phyloP scores from a whole-genome alignment of 2,329 filamentous ascomycete species.

The Aphanocladium album region DNA sequence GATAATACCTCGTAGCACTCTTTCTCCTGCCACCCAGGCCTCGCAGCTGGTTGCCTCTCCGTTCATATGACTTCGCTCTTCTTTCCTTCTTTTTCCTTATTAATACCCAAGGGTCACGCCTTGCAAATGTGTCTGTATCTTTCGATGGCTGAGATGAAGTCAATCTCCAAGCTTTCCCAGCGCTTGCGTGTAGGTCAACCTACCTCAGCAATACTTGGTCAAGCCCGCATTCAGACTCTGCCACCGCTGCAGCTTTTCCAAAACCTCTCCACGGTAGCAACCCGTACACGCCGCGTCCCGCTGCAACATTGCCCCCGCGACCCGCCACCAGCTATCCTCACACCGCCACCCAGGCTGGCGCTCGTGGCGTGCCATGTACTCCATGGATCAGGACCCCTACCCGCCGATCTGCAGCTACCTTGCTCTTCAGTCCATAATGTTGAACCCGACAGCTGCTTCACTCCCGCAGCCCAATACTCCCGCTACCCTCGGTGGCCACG shows the following conservation, averaged over 20 bases:
- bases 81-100: no score
- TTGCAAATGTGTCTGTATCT: no score
- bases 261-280: slow-evolving; percentile 50
- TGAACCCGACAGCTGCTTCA: slow-evolving; percentile 60
- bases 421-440: slow-evolving; percentile 56
- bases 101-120: no score
- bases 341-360: slow-evolving; percentile 41
- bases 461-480: slow-evolving; percentile 74
- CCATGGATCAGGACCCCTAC: slow-evolving; percentile 53
- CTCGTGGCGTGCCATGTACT: slow-evolving; percentile 46
- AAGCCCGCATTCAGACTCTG: slow-evolving; percentile 46
- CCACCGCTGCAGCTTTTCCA: slow-evolving; percentile 50
- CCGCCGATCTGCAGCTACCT: slow-evolving; percentile 50
- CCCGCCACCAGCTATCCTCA: slow-evolving; percentile 50
- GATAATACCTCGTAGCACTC: no score
- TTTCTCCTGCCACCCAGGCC: no score
- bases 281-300: slow-evolving; percentile 57
- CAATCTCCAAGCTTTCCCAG: slow-evolving; percentile 31
- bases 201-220: slow-evolving; percentile 47
- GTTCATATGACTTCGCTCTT: no score
- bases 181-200: no score
- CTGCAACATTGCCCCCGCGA: slow-evolving; percentile 56
- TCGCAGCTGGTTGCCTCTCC: no score
- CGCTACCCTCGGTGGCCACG: slow-evolving; percentile 54
- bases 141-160: no score